Evolutionary conservation across 805 yeast genomes (phyloP), one percentile per base, ranked within the genome.

Genomic region (Hanseniaspora guilliermondii): DNA sequence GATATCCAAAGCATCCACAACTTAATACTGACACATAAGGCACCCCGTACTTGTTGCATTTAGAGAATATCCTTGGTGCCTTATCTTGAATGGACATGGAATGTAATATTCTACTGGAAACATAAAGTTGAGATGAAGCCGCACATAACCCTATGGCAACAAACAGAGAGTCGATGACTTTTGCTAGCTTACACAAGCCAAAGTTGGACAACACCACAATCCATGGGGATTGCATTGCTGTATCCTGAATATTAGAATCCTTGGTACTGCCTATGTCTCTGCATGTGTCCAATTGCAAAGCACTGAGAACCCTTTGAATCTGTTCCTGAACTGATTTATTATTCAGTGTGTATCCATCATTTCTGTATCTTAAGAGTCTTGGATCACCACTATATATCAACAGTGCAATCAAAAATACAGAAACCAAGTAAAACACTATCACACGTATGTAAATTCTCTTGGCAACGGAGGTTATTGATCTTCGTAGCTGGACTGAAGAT

Each of bases 301-400:
- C 35, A 21, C 36, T 21, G 2, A 52, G 9, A 14, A 52, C 40
- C 5, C 24, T 52, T n/a, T 44, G 32, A 4, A 55, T n/a, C 22
- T 54, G 49, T 2, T 41, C 40, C 12, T 39, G 44, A 9, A 55
- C 35, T 6, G 40, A 24, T 8, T 21, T 24, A n/a, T 44, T n/a
- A 8, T 22, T 19, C 2, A 35, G 5, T 7, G 7, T 19, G 14
- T 17, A 19, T 7, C 56, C 53, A 32, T 59, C 60, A 0, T 62
- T 59, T 3, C 67, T 57, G n/a, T 61, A 76, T 55, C 86, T 68
- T 49, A 83, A 65, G 22, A 83, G 67, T 54, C 87, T 69, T 8
- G 87, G 87, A 63, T 84, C 91, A 0, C 88, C 91, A 47, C 85
- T 72, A 65, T 84, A 84, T 38, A 85, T 69, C 62, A 82, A 82